A percentile compares a stretch with the other conserved stretches of the same genome.
These are phyloP conservation scores for Aspergillus transmontanensis DNA, from an alignment of 2,329 filamentous ascomycete species.

Conservation along the genomic window DNA sequence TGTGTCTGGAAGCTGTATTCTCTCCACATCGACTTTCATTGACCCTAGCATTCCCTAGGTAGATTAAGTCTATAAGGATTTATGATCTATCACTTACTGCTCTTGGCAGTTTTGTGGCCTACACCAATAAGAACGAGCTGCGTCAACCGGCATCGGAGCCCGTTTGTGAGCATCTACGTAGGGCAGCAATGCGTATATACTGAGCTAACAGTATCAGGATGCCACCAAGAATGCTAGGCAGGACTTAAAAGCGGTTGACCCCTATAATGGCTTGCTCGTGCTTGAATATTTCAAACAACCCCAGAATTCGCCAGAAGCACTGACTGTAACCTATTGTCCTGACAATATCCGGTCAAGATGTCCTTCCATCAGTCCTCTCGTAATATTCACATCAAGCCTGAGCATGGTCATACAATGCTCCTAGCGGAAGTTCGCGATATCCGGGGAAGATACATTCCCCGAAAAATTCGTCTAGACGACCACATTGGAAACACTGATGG, in stretches of 20 bases:
- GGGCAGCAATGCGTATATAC: background rate
- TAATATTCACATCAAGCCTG: slow-evolving; percentile 16
- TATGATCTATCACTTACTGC: no score
- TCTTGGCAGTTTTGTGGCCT: no score
- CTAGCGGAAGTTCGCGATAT: slow-evolving; percentile 12
- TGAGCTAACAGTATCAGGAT: background rate
- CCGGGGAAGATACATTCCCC: slow-evolving; percentile 3
- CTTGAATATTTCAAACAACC: background rate
- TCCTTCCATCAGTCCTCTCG: slow-evolving; percentile 18
- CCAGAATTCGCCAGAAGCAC: background rate
- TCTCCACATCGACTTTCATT: no score
- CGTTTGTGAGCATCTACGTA: background rate
- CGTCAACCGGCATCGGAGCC: background rate
- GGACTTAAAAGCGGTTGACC: background rate
- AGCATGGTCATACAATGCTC: slow-evolving; percentile 16
- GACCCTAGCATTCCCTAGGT: no score
- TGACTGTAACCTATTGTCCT: background rate
- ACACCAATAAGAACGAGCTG: background rate
- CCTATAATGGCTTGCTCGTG: background rate
- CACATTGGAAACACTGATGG: slow-evolving; percentile 24
- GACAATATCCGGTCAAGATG: slow-evolving; percentile 1
- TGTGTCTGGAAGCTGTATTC: no score
- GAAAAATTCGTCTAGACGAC: slow-evolving; percentile 19
- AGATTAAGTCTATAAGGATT: no score
- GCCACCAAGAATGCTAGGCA: background rate